phyloP scores from a whole-genome alignment of 352 stramenopile species.

The Globisporangium cystogenes region DNA sequence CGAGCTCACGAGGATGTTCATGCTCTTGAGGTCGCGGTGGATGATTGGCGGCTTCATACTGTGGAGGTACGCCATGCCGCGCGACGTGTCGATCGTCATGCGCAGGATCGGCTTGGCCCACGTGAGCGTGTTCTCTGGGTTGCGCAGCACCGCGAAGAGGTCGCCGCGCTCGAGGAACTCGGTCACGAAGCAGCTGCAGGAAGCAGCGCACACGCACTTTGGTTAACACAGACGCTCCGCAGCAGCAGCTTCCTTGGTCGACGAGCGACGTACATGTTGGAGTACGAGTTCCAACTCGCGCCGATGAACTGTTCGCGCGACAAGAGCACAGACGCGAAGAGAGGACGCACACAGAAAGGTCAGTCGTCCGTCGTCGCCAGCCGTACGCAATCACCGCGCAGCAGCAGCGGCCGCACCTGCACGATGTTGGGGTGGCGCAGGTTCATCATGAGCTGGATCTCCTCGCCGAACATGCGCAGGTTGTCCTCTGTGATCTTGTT shows the following conservation, averaged over 20 bases:
- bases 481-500: conserved; percentile 89
- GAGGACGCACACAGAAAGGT: neutral
- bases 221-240: neutral
- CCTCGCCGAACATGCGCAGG: conserved; percentile 84
- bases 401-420: conserved; percentile 22
- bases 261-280: conserved; percentile 83
- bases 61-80: conserved; percentile 98
- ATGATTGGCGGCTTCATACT: conserved; percentile 97
- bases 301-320: conserved; percentile 67
- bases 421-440: conserved; percentile 86
- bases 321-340: neutral
- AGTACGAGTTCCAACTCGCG: conserved; percentile 90
- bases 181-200: conserved; percentile 79
- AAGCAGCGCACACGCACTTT: neutral
- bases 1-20: conserved; percentile 88
- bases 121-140: conserved; percentile 72
- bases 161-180: conserved; percentile 84
- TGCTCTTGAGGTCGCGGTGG: conserved; percentile 97
- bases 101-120: conserved; percentile 84
- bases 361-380: neutral
- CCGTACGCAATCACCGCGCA: neutral
- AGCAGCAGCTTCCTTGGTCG: neutral
- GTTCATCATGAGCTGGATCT: conserved; percentile 91
- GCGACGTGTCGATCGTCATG: conserved; percentile 89
- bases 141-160: conserved; percentile 75